Evolutionary conservation across 345 rosid genomes (phyloP), one percentile per base, ranked within the genome.

Genomic region (Microthlaspi erraticum): DNA sequence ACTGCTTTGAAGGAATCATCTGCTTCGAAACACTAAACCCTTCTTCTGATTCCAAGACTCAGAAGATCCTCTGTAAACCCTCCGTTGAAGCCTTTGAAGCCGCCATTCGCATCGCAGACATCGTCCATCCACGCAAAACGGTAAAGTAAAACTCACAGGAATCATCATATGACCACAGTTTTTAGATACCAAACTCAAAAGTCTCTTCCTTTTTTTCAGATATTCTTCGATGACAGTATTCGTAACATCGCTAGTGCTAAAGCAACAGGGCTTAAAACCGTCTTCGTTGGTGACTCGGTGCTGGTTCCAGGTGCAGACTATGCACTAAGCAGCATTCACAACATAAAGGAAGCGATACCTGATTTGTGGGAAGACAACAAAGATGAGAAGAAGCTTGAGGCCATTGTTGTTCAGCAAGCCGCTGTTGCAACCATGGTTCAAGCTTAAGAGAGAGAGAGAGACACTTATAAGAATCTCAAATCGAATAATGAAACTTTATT

Each of bases 21-120:
- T 86, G 94, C 79, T 91, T 91, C 36, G 97, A 91, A 80, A 84
- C 92, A 18, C 78, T 91, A n/a, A 88, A 91, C 78, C 91, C 89
- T 54, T 45, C 37, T 18, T 52, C 51, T 44, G 44, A 60, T 36
- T 37, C 79, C 2, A 66, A 12, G 12, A 5, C 72, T 65, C 71
- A 61, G 10, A 68, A 61, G 9, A 68, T 72, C 48, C 87, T 91
- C 59, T 87, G 96, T 34, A 87, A 91, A 81, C 96, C 97, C 43
- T 81, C 84, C 7, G 55, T 86, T 53, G 80, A 82, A 74, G 93
- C 93, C 17, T 59, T 87, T 12, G 80, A 86, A 83, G 86, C 86
- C 16, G 97, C 96, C 2, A 80, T 89, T 68, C 67, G 48, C 63
- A 80, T 89, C 6, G 88, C 88, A 45, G 70, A 82, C 42, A 34